Conservation (phyloP, 2,329 filamentous ascomycete genomes). For the Pestalotiopsis sp. region DNA sequence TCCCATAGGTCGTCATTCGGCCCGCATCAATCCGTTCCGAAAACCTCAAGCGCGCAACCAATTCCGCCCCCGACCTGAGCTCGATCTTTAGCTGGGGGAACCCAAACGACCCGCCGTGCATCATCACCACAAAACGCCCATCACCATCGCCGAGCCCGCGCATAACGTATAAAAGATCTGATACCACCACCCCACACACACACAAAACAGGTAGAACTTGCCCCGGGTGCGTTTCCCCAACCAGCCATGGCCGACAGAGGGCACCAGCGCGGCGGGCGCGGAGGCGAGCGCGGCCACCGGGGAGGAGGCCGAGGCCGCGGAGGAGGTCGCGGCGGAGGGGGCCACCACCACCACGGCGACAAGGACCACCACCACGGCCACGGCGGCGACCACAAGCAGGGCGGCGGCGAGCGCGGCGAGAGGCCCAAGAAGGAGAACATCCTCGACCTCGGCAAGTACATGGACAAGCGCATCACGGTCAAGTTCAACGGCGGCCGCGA, state of each 20-base stretch:
- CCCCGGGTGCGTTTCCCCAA: neutral
- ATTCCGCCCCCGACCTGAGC: neutral
- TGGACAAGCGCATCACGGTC: slow-evolving; percentile 93
- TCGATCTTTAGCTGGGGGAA: neutral
- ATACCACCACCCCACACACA: slow-evolving; percentile 4
- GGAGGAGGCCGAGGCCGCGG: slow-evolving; percentile 31
- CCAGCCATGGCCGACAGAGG: slow-evolving; percentile 53
- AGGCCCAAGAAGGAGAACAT: slow-evolving; percentile 99
- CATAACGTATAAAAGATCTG: neutral
- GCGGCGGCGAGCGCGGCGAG: slow-evolving; percentile 64
- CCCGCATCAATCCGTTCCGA: slow-evolving; percentile 2
- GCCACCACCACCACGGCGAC: slow-evolving; percentile 42
- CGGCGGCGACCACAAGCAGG: slow-evolving; percentile 50
- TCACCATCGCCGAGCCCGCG: neutral
- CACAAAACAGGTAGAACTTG: neutral
- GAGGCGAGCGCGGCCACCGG: slow-evolving; percentile 24
- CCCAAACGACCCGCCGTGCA: neutral
- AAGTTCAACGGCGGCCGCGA: slow-evolving; percentile 96
- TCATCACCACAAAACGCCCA: neutral
- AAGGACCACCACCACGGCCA: slow-evolving; percentile 44
- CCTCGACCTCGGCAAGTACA: slow-evolving; percentile 90
- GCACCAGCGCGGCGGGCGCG: slow-evolving; percentile 49
- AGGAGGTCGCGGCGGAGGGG: slow-evolving; percentile 41
- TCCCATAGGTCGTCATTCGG: neutral
- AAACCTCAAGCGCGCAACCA: neutral